phyloP scores from a whole-genome alignment of 1,139 yeast species.

The Yarrowia galli region DNA sequence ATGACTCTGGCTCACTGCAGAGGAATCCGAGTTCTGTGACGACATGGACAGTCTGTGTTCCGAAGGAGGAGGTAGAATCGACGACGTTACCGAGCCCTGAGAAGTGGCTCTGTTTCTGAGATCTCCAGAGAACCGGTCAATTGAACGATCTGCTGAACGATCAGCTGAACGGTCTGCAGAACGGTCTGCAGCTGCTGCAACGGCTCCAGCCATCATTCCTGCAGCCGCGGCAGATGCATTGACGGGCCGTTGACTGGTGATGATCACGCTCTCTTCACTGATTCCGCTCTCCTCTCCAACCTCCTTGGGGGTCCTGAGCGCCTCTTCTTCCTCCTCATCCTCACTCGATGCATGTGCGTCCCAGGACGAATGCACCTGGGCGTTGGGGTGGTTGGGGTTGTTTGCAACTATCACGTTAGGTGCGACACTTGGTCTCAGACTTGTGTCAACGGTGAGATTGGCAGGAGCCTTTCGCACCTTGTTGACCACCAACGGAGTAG shows the following conservation, averaged over 20 bases:
- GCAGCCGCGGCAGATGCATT: constrained; percentile 23
- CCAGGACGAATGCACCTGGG: constrained; percentile 36
- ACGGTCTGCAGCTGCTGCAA: not conserved
- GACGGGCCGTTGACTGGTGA: constrained; percentile 23
- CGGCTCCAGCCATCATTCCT: not conserved
- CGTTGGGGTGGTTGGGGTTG: constrained; percentile 37
- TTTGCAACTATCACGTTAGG: constrained; percentile 23
- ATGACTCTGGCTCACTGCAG: not conserved
- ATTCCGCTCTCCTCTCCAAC: constrained; percentile 17
- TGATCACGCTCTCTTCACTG: constrained; percentile 22
- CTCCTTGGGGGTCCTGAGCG: not conserved
- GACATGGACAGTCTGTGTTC: constrained; percentile 18
- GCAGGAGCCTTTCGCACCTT: constrained; percentile 39
- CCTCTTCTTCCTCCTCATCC: constrained; percentile 4
- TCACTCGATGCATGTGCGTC: constrained; percentile 32
- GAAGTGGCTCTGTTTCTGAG: constrained; percentile 3
- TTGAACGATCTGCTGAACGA: not conserved
- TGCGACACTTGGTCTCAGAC: not conserved
- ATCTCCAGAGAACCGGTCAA: not conserved
- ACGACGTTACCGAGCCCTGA: constrained; percentile 14
- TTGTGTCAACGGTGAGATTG: constrained; percentile 24
- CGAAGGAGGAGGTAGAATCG: constrained; percentile 5
- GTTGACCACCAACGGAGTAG: constrained; percentile 40
- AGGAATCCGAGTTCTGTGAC: constrained; percentile 23
- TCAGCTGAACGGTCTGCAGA: not conserved